Evolutionary conservation across 495 filamentous ascomycete genomes (phyloP).

Genomic region (Aspergillus bridgeri): DNA sequence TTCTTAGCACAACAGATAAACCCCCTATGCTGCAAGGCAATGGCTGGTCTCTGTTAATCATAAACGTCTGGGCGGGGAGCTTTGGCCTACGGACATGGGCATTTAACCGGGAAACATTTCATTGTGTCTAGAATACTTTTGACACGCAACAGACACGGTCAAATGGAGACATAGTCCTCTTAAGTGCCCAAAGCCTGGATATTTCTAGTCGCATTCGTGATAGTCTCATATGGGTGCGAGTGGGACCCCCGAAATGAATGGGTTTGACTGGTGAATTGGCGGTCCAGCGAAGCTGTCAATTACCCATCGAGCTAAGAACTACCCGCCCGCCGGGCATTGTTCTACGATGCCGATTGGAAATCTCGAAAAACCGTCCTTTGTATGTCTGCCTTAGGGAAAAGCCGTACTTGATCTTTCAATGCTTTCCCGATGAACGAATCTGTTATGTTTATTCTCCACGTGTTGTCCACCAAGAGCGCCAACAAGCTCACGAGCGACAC

Average conservation of each 20-base stretch:
- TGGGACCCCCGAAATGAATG: not conserved
- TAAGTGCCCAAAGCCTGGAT: not conserved
- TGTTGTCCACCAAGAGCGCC: not conserved
- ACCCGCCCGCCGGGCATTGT: not conserved
- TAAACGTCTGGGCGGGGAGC: not conserved
- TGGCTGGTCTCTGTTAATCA: not conserved
- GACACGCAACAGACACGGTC: constrained; percentile 1
- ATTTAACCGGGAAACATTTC: not conserved
- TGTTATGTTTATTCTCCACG: too few species aligned
- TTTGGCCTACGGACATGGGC: not conserved
- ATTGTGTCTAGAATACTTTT: not conserved
- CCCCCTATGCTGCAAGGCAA: not conserved
- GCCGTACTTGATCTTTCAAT: too few species aligned
- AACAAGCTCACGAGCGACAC: not conserved
- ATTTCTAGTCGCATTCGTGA: not conserved
- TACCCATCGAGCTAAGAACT: not conserved
- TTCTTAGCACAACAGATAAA: not conserved
- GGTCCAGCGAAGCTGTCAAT: not conserved
- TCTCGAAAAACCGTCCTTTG: too few species aligned
- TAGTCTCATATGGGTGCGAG: not conserved
- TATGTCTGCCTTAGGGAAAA: too few species aligned
- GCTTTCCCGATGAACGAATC: too few species aligned
- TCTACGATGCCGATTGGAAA: not conserved
- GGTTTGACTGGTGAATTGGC: not conserved
- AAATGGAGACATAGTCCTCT: not conserved